A percentile compares a stretch with the other conserved stretches of the same genome.
phyloP scores from a whole-genome alignment of 2,329 filamentous ascomycete species.

The Clonostachys rosea region DNA sequence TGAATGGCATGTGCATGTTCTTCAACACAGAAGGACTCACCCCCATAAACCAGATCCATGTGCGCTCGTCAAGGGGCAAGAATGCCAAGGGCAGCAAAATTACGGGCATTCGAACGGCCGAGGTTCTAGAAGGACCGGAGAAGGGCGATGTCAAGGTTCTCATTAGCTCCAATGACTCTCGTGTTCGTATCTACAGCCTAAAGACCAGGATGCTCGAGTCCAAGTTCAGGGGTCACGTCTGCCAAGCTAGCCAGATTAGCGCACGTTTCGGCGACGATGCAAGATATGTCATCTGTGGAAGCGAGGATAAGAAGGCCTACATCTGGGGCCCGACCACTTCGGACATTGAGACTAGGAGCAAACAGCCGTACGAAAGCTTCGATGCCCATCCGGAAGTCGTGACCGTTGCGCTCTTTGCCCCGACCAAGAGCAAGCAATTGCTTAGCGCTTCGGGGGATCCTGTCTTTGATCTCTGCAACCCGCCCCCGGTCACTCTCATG shows the following conservation, averaged over 20 bases:
- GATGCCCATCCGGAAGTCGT: slow-evolving; percentile 87
- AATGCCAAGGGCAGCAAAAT: slow-evolving; percentile 98
- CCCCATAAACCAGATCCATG: slow-evolving; percentile 79
- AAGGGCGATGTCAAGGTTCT: slow-evolving; percentile 75
- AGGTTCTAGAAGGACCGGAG: slow-evolving; percentile 26
- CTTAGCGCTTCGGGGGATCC: slow-evolving; percentile 82
- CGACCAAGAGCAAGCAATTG: slow-evolving; percentile 69
- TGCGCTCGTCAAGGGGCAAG: slow-evolving; percentile 86
- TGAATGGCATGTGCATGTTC: slow-evolving; percentile 82
- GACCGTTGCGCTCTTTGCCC: slow-evolving; percentile 84
- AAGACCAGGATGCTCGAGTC: slow-evolving; percentile 79
- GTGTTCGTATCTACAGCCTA: slow-evolving; percentile 84
- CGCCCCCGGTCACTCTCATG: slow-evolving; percentile 79
- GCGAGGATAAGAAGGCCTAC: slow-evolving; percentile 85
- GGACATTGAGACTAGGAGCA: slow-evolving; percentile 68
- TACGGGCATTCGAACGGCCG: slow-evolving; percentile 80
- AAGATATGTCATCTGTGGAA: slow-evolving; percentile 84
- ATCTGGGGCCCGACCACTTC: slow-evolving; percentile 64
- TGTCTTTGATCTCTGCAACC: slow-evolving; percentile 95
- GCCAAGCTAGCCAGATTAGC: slow-evolving; percentile 83
- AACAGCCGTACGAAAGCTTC: slow-evolving; percentile 81
- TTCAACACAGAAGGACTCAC: slow-evolving; percentile 91
- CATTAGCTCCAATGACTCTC: slow-evolving; percentile 91
- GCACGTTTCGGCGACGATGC: slow-evolving; percentile 86
- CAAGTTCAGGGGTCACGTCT: slow-evolving; percentile 90